phyloP scores from a whole-genome alignment of 352 stramenopile species.

The Globisporangium yorkense region DNA sequence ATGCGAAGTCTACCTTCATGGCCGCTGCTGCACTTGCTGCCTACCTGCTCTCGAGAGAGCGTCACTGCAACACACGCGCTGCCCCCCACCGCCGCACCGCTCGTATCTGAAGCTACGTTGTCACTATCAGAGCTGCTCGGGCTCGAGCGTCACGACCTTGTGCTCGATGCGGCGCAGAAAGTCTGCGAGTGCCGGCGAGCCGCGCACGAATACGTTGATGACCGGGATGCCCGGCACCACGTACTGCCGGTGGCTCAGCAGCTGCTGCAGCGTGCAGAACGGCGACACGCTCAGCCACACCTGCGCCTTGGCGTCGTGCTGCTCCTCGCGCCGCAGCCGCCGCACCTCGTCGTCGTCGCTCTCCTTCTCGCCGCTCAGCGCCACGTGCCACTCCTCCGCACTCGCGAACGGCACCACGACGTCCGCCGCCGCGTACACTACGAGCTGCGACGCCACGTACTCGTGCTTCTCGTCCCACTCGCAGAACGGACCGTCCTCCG shows the following conservation, averaged over 20 bases:
- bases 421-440: constrained; percentile 68
- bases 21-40: too few relatives aligned
- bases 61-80: too few relatives aligned
- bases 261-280: constrained; percentile 70
- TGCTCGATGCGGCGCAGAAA: constrained; percentile 68
- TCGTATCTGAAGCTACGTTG: neutral
- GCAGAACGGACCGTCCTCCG: constrained; percentile 76
- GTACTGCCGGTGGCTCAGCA: constrained; percentile 70
- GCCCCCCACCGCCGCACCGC: too few relatives aligned
- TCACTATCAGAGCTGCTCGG: constrained; percentile 11
- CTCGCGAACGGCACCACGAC: constrained; percentile 61
- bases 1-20: neutral
- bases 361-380: constrained; percentile 68
- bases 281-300: constrained; percentile 73
- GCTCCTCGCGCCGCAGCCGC: constrained; percentile 58
- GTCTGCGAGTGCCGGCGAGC: constrained; percentile 47
- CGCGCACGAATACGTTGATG: constrained; percentile 78
- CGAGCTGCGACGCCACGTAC: constrained; percentile 73
- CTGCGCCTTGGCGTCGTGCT: constrained; percentile 72
- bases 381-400: constrained; percentile 70
- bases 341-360: constrained; percentile 55
- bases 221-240: constrained; percentile 81
- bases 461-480: constrained; percentile 69
- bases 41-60: too few relatives aligned
- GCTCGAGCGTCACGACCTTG: constrained; percentile 45